Percentiles rank a stretch among this genome's conserved stretches.
phyloP scores from a whole-genome alignment of 129 eudicot species.

The Tagetes patula region DNA sequence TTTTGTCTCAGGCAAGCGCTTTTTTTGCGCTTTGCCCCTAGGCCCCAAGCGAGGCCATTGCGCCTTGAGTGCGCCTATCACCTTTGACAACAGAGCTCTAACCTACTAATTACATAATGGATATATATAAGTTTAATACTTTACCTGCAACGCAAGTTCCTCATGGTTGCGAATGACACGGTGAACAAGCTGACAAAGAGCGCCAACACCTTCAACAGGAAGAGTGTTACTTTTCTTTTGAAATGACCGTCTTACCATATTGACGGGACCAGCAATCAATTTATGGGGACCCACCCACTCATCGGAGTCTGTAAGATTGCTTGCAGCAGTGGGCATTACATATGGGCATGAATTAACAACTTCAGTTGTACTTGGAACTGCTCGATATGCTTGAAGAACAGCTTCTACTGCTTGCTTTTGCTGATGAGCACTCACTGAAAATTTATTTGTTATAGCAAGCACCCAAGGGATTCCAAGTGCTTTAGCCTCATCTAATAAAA shows the following conservation, averaged over 20 bases:
- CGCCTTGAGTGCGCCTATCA: too few species aligned
- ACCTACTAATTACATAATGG: neutral
- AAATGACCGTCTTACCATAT: slow-evolving; percentile 61
- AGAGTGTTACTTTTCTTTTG: slow-evolving; percentile 63
- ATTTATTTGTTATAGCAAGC: slow-evolving; percentile 90
- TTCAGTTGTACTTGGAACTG: slow-evolving; percentile 56
- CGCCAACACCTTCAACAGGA: slow-evolving; percentile 86
- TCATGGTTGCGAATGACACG: slow-evolving; percentile 69
- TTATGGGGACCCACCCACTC: slow-evolving; percentile 45
- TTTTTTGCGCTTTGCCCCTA: too few species aligned
- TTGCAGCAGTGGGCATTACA: slow-evolving; percentile 65
- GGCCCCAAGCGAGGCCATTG: too few species aligned
- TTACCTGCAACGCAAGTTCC: slow-evolving; percentile 88
- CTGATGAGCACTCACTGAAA: slow-evolving; percentile 88
- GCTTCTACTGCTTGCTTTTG: slow-evolving; percentile 74
- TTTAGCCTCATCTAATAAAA: slow-evolving; percentile 82
- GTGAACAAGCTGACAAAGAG: slow-evolving; percentile 76
- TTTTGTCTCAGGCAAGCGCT: too few species aligned
- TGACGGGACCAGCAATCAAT: slow-evolving; percentile 56
- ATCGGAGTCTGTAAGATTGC: slow-evolving; percentile 37
- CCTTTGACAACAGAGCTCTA: too few species aligned
- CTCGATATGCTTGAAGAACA: slow-evolving; percentile 80
- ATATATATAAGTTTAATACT: neutral
- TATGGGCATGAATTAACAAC: slow-evolving; percentile 86
- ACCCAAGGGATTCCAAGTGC: slow-evolving; percentile 94